Conservation (phyloP, 768 basidiomycete species). For the Mycena galericulata region DNA sequence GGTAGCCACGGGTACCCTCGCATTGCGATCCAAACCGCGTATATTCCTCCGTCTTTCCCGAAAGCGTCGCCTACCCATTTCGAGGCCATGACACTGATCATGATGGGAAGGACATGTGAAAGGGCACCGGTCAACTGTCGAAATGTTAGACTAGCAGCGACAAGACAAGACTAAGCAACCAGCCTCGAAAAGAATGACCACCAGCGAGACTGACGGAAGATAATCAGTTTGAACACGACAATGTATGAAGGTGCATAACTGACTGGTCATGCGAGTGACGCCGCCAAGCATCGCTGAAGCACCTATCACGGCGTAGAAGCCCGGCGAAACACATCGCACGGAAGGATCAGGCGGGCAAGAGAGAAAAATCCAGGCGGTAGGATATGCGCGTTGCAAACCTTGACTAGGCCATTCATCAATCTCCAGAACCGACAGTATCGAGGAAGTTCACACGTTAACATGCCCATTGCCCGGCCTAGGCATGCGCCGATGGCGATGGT, state of each 20-base stretch:
- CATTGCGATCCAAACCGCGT: constrained; percentile 79
- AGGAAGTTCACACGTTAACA: constrained; percentile 64
- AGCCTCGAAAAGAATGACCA: constrained; percentile 83
- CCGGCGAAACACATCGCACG: constrained; percentile 76
- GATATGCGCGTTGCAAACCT: constrained; percentile 73
- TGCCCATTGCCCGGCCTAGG: constrained; percentile 76
- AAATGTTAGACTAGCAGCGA: not conserved
- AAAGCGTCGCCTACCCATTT: constrained; percentile 85
- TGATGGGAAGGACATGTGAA: constrained; percentile 85
- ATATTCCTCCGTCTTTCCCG: constrained; percentile 72
- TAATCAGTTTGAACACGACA: not conserved
- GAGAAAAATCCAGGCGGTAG: constrained; percentile 75
- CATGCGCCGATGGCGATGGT: constrained; percentile 83
- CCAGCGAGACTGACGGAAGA: constrained; percentile 73
- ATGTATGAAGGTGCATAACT: constrained; percentile 34
- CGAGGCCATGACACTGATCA: constrained; percentile 82
- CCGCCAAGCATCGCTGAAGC: constrained; percentile 83
- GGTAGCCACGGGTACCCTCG: constrained; percentile 79
- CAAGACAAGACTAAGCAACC: constrained; percentile 6
- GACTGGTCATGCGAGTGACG: constrained; percentile 83
- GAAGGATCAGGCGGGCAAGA: constrained; percentile 80
- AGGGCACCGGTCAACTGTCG: constrained; percentile 79
- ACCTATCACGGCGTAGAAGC: constrained; percentile 83
- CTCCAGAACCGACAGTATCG: not conserved
- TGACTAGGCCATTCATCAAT: constrained; percentile 58